Base-by-base conservation (phyloP, 2,329 filamentous ascomycete species). In the Fusarium anguioides region DNA sequence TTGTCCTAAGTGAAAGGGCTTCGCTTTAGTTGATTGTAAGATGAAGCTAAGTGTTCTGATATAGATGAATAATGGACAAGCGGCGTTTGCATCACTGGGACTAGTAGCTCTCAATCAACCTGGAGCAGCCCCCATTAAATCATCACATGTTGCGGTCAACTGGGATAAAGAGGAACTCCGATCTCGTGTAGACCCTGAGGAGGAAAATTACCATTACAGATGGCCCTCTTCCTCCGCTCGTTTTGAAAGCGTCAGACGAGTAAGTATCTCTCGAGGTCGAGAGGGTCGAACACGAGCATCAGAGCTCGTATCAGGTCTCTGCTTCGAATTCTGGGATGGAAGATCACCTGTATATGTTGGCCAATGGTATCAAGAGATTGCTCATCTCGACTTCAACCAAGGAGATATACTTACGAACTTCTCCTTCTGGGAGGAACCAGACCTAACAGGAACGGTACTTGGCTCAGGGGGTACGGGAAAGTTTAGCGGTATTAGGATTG, bases 271-370 rank as follows among this genome's bases (percentile, higher is more conserved):
- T 1, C 2, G 1, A 6, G 61, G 61, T 1, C 31, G 23, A 17
- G 1, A 6, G 8, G 33, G 31, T 5, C 26, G 27, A 9, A 21
- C 15, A 1, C 51, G 61, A 5, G 17, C 2, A 0, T 11, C 14
- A 6, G 3, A 35, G 4, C 20, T 63, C 1, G 12, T 64, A 8
- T 42, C 58, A 12, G 61, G 61, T 1, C 29, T 64, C 10, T 36
- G 39, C 24, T 50, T 64, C n/a, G 52, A 63, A 4, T 64, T 53
- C 12, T 47, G 47, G 58, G 35, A 33, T 5, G 15, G 20, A 2
- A 36, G 10, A 0, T 4, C 21, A 3, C 26, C 52, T 1, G 3
- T 39, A 2, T 64, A 53, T n/a, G 10, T 53, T 10, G 58, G 61
- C 1, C 61, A 64, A 14, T 64, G 58, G 61, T 49, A 35, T 6